Evolutionary conservation across 306 rosid species (phyloP), one percentile per base, ranked within the genome.

Genomic region (Vigna hirtella): DNA sequence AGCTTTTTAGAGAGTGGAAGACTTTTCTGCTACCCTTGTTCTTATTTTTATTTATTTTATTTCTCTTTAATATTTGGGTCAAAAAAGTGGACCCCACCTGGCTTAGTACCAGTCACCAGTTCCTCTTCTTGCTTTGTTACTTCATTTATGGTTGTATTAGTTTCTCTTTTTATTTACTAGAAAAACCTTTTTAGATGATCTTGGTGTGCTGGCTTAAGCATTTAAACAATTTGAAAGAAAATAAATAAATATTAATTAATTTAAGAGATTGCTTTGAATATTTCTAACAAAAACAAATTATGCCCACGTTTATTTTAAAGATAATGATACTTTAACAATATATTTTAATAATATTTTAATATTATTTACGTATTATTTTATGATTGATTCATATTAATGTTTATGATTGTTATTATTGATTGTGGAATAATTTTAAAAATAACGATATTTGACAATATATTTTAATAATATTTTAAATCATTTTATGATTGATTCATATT

Each of bases 31-130:
- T 36, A 42, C 56, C 24, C 32, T 43, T 43, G n/a, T 32, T 32
- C 1, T 34, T 40, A 8, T 7, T 42, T 42, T 42, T 42, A 42
- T 42, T 52, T 9, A 8, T 15, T 45, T 66, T 16, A 18, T 53
- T 6, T 42, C 5, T 28, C 71, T 82, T 70, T 58, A 53, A 63
- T 77, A 84, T 76, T 86, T 71, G 58, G 82, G 93, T 85, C 82
- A 91, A 91, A 84, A 82, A 26, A 80, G 78, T 63, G 85, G 91
- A 76, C 74, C 87, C 89, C 83, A 87, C 85, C 70, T 72, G 58
- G 73, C 89, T 12, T 43, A 82, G 45, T 59, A 15, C 24, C 59
- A 64, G 73, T 50, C 83, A 81, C 77, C 63, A 66, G 78, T 83
- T 78, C 71, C 78, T 86, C 66, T 76, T 57, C 74, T 42, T 65